Base-by-base conservation (phyloP, 179 eudicot genomes). In the Heliamphora ciliata region DNA sequence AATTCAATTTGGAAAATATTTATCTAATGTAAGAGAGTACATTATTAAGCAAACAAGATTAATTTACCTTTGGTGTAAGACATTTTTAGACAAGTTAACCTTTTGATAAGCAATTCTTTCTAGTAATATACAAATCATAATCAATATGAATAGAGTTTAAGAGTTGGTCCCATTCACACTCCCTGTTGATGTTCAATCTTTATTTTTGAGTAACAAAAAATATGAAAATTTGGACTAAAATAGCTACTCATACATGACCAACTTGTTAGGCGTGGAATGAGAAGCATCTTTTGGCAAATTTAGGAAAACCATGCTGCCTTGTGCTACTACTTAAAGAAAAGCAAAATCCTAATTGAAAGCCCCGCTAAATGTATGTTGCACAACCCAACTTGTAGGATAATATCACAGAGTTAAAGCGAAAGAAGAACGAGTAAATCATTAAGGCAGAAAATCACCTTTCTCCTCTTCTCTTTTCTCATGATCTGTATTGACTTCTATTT, bases 1-100 rank as follows among this genome's bases (percentile, higher is more conserved):
- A 82, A 59, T 72, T 79, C 74, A 81, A 60, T 81, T 61, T 68
- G 67, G 21, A 79, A 59, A 82, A 78, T 13, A 44, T 46, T 47
- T 52, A 69, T 14, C 44, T 10, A 54, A 67, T 31, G 47, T 9
- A 79, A 76, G 72, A 81, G 51, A 18, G 70, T 54, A n/a, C 10
- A 24, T 17, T 24, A 9, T 46, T 11, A 46, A 10, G 46, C 1
- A 74, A 17, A 74, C 63, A 13, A 17, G 6, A n/a, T 21, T 9
- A 81, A 10, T 18, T 55, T 11, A 58, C 2, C 8, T 58, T 2
- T 6, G 10, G 46, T 71, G 31, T 80, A 9, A 40, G 15, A 0
- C 44, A 17, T 51, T 52, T 5, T 18, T 78, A 0, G 17, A 10
- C 21, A 48, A 51, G 60, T 31, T 56, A 9, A 15, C 54, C 17